Evolutionary conservation across 2,329 filamentous ascomycete genomes (phyloP).

Genomic region (Chaetomium strumarium): DNA sequence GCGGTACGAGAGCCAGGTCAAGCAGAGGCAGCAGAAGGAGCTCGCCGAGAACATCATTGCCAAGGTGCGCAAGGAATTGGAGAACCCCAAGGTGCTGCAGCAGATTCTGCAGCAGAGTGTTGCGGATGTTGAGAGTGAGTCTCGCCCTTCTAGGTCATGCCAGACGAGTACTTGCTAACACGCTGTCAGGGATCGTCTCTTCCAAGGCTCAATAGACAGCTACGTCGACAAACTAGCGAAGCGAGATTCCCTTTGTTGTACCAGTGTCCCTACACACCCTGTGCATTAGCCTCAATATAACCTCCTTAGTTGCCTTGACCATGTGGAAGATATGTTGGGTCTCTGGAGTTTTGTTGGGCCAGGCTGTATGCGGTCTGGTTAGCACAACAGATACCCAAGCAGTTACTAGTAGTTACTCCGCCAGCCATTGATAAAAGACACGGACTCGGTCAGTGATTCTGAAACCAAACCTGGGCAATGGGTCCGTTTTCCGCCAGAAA

Average conservation of each 20-base stretch:
- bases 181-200: conserved; percentile 50
- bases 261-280: conserved; percentile 51
- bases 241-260: conserved; percentile 49
- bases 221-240: conserved; percentile 20
- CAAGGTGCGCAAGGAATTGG: conserved; percentile 98
- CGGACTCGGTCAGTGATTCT: too few relatives aligned
- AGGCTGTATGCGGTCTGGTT: too few relatives aligned
- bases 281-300: conserved; percentile 54
- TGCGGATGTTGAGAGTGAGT: conserved; percentile 86
- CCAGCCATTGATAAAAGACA: too few relatives aligned
- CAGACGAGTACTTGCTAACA: conserved; percentile 32
- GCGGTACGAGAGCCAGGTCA: conserved; percentile 96
- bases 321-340: too few relatives aligned
- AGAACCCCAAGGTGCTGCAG: conserved; percentile 95
- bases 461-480: too few relatives aligned
- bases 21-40: conserved; percentile 97
- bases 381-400: too few relatives aligned
- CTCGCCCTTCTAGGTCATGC: neutral
- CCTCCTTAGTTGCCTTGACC: conserved; percentile 7
- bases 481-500: too few relatives aligned
- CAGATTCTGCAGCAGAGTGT: conserved; percentile 98
- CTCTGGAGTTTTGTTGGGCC: too few relatives aligned
- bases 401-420: too few relatives aligned
- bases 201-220: conserved; percentile 57
- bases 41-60: conserved; percentile 86